Base-by-base conservation (phyloP, 768 basidiomycete species). In the Panaeolus papilionaceus region DNA sequence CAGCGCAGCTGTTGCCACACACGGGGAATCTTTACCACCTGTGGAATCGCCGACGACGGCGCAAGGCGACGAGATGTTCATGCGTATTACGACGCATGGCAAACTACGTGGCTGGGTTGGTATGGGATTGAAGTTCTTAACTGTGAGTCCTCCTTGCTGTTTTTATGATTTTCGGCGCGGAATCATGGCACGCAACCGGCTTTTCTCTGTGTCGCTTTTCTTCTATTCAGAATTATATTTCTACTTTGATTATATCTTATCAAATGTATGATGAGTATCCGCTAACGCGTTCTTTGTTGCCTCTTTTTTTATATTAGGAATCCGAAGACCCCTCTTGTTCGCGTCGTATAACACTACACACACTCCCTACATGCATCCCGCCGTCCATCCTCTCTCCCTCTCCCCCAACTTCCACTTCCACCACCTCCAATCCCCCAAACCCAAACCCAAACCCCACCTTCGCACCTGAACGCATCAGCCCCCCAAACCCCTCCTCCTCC, bases 41-140 rank as follows among this genome's bases (percentile, higher is more conserved):
- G 45, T 16, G n/a, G 45, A 51, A 28, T 26, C 16, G 49, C 10
- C 9, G 49, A 26, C 20, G 7, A 51, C 33, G 26, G 4, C 26
- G 51, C 4, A 11, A 3, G 54, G 4, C 4, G 14, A 58, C 45
- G 45, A 66, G n/a, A 70, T 66, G 44, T 39, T 49, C 20, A 80
- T 90, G 47, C 82, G 89, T 12, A 86, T 91, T 62, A 87, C 88
- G 3, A 80, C 79, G 61, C 79, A 83, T 42, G 88, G 88, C 2
- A 89, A 89, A 71, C 80, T 91, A 44, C 80, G 79, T 26, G 64
- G 75, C 4, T 90, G 83, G 79, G 83, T 91, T 38, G 71, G 84
- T 38, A 83, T 82, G 68, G 85, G 86, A 8, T 80, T 91, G 0
- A 78, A 84, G 40, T 85, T 83, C 69, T 78, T 91, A 18, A 75